Base-by-base conservation (phyloP, 768 basidiomycete species). In the Podaxis sp. region DNA sequence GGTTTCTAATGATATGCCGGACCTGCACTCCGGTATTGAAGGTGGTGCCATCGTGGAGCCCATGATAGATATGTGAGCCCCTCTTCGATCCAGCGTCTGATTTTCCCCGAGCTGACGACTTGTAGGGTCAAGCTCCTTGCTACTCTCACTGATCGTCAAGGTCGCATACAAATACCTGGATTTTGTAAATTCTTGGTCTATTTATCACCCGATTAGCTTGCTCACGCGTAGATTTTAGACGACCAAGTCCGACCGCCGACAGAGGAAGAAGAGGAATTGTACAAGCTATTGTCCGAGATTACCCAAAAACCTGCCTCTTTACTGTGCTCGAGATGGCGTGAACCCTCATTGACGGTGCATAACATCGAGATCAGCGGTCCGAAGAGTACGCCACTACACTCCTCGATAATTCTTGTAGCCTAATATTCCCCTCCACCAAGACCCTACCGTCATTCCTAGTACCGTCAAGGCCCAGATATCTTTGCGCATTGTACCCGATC, bases 401-500 rank as follows among this genome's bases (percentile, higher is more conserved):
- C 51, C 8, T 49, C 22, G 4, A 17, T 30, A 24, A 33, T 37
- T 13, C 40, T 30, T 22, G 28, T 13, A 37, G 22, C n/a, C 55
- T 40, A 8, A 17, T 15, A 41, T 49, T 38, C 17, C 53, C 30
- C 30, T 33, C 20, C 59, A 15, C 37, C 10, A 6, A 93, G 92
- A 93, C 71, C 79, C 90, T 3, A 96, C 96, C 1, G 87, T 98
- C 63, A 99, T 99, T 50, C 95, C 96, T 0, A 86, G 87, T 1
- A 82, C 79, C 8, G 93, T 96, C 28, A 86, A 84, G n/a, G 87
- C 95, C 1, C 88, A 92, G 65, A 82, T 98, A 5, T 96, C 94
- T 4, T 74, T 99, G 63, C 91, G 96, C 12, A 91, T 98, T 66
- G 96, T 99, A 0, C 96, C 96, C 1, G 94, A 99, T 70, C 96